Base-by-base conservation (phyloP, 208 protist species). In the Leishmania amazonensis region DNA sequence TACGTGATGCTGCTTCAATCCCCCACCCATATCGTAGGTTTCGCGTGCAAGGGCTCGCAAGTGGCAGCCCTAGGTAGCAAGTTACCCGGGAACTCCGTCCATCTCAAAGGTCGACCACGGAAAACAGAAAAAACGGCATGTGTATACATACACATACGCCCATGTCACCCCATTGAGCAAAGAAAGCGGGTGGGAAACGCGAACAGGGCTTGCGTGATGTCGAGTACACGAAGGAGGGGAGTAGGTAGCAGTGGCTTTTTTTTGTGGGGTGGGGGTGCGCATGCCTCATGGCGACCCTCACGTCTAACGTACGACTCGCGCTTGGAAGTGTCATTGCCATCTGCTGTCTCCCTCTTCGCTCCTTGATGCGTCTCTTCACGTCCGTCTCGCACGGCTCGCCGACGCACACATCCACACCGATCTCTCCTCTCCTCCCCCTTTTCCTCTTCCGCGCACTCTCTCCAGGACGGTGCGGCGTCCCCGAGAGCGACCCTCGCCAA, bases 1-100 rank as follows among this genome's bases (percentile, higher is more conserved):
- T 70, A 67, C 77, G 31, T 71, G 35, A 74, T 75, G 77, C 77
- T 65, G 62, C 62, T 67, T 38, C 62, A 24, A 38, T 67, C 31
- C 31, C 62, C 31, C 62, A 6, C 13, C 62, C 62, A 38, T 67
- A 40, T 67, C 62, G 28, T 67, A 67, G 31, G 62, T 38, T 21
- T 40, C 31, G 11, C 62, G 15, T 67, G 62, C 31, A 67, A 67
- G 31, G 62, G 13, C 31, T 67, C 31, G 62, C 62, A 40, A 67
- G 62, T 64, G 58, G 13, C 58, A 28, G 58, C 58, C 58, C 58
- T 28, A 31, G 58, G 8, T 64, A 64, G 3, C 58, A 64, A 64
- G 58, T 67, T 3, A 21, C 62, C 31, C 13, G 31, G 62, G 13
- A 67, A 19, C 31, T 35, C 31, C 31, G 21, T 28, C 3, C 28